Conservation (phyloP, 2,329 filamentous ascomycete genomes). For the Aspergillus caelatus region DNA sequence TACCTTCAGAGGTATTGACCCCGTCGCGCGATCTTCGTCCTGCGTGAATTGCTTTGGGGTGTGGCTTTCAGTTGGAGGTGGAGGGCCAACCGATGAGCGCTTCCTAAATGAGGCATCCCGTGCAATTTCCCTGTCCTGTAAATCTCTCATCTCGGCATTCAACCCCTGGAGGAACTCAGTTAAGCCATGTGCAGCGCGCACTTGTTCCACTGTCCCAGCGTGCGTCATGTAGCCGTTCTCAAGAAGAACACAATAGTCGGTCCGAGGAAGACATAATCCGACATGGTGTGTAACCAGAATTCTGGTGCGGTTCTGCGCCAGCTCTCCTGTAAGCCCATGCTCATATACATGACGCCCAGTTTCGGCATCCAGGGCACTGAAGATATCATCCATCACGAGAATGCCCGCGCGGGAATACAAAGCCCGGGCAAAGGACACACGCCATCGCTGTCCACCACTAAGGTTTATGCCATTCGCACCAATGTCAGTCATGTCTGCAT, state of each 20-base stretch:
- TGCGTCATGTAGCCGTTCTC: conserved; percentile 68
- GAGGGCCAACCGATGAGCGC: conserved; percentile 15
- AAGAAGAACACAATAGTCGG: conserved; percentile 74
- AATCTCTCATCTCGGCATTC: conserved; percentile 48
- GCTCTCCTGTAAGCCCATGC: conserved; percentile 70
- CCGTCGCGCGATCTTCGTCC: conserved; percentile 72
- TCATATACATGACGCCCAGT: conserved; percentile 80
- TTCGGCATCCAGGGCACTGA: conserved; percentile 78
- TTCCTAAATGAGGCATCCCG: conserved; percentile 16
- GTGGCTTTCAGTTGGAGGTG: conserved; percentile 21
- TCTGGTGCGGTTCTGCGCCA: conserved; percentile 70
- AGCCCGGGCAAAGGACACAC: conserved; percentile 76
- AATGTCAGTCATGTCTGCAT: conserved; percentile 79
- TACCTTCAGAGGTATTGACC: conserved; percentile 68
- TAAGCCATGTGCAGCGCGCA: conserved; percentile 45
- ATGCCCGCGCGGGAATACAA: conserved; percentile 78
- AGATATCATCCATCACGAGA: conserved; percentile 79
- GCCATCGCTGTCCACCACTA: conserved; percentile 81
- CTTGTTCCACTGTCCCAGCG: conserved; percentile 66
- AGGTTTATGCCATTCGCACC: conserved; percentile 84
- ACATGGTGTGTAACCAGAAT: conserved; percentile 83
- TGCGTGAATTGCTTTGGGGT: conserved; percentile 71
- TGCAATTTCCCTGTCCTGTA: conserved; percentile 16
- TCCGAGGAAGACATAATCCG: conserved; percentile 67
- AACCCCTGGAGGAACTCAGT: conserved; percentile 45